phyloP scores from a whole-genome alignment of 1,284 basidiomycete species.

The Neotropicomus parvogracilis region DNA sequence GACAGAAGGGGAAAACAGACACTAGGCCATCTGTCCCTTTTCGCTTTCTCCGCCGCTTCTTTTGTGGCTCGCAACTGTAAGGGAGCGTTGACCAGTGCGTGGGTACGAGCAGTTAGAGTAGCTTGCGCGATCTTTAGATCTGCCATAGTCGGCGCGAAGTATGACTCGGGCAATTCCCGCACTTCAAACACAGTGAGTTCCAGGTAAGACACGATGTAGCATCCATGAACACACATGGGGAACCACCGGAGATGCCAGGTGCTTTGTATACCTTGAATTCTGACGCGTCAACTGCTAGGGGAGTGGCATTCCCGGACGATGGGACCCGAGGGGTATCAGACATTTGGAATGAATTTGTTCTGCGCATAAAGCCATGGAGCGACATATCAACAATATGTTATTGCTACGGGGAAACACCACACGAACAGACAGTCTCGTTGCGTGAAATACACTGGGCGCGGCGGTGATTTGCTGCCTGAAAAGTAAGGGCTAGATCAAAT shows the following conservation, averaged over 20 bases:
- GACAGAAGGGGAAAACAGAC: constrained; percentile 40
- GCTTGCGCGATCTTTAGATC: constrained; percentile 74
- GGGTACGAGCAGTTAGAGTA: constrained; percentile 56
- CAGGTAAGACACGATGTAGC: constrained; percentile 5
- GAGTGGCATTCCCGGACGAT: constrained; percentile 1
- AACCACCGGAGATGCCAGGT: constrained; percentile 19
- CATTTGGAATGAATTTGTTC: constrained; percentile 23
- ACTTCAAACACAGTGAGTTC: constrained; percentile 20
- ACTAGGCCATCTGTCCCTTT: constrained; percentile 66
- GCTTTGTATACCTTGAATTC: constrained; percentile 52
- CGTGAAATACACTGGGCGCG: constrained; percentile 6
- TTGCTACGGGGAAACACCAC: constrained; percentile 11
- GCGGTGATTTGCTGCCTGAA: neutral
- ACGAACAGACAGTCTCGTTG: constrained; percentile 14
- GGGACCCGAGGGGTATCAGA: constrained; percentile 20
- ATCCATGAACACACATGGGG: constrained; percentile 25
- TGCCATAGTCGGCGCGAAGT: constrained; percentile 69
- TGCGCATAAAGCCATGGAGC: constrained; percentile 15
- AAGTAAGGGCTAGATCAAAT: constrained; percentile 2
- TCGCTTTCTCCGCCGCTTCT: constrained; percentile 61
- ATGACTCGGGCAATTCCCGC: constrained; percentile 60
- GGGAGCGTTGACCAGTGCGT: constrained; percentile 73
- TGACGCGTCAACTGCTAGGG: constrained; percentile 5
- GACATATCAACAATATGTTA: constrained; percentile 18
- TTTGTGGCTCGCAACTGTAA: constrained; percentile 66